Base-by-base conservation (phyloP, 192 early-diverging fungal species). In the Phycomyces nitens region DNA sequence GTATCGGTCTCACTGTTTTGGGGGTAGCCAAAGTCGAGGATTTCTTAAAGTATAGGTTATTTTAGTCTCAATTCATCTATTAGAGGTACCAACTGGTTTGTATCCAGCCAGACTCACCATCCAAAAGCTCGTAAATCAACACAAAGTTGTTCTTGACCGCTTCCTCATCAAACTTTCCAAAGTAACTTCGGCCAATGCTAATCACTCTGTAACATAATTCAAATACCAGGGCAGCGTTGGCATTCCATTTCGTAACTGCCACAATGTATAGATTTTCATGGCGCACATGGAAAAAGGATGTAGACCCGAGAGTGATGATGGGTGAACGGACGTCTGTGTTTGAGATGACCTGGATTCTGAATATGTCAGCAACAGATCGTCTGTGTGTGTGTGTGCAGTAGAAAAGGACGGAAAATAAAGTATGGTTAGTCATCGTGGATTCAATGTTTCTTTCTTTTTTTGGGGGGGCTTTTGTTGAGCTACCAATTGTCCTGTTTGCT, bases 251-350 rank as follows among this genome's bases (percentile, higher is more conserved):
- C 1, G 88, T 84, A 38, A 88, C 82, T 0, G 86, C 90, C 41
- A 94, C 95, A 42, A 97, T 82, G 66, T 91, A 98, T 20, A 99
- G 80, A 75, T 98, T 98, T 72, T 98, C 97, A 81, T 98, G 94
- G 43, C 90, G 88, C 64, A 95, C 87, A 74, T 99, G 95, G 81
- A 95, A 96, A 76, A 96, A 99, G 24, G 92, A 89, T 5, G 91
- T 93, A 50, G 89, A 88, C 24, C 93, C 94, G 34, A 98, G 73
- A 0, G 92, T 95, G 38, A 88, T 86, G 53, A 96, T 90, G n/a
- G 97, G 95, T 14, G 89, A 90, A 22, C 86, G 88, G 2, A 92
- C 79, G 53, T 93, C 84, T 11, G 93, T 90, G 40, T 89, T 91
- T 21, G 95, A 90, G 62, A 98, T 94, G 55, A 96, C 94, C 60